These are phyloP conservation scores for Phytopythium boreale DNA, from an alignment of 352 stramenopile genomes.

Conservation along the genomic window DNA sequence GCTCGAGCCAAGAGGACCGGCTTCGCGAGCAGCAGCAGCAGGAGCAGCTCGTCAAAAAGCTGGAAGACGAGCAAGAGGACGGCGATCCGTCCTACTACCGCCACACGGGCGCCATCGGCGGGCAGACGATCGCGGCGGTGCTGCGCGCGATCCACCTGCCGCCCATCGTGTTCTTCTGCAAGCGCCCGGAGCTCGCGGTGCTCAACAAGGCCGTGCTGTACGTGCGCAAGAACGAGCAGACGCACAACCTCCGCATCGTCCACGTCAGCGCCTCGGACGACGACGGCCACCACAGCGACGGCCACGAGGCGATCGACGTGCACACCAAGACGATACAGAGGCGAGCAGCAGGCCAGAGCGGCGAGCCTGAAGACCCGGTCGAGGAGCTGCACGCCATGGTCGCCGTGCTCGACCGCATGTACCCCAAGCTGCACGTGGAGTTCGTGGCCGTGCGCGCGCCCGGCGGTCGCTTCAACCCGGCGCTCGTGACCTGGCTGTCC, in stretches of 20 bases:
- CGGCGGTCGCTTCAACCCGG: conserved; percentile 61
- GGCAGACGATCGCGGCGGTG: conserved; percentile 59
- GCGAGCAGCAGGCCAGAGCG: too few relatives aligned
- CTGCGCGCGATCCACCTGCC: conserved; percentile 69
- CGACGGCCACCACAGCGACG: background rate
- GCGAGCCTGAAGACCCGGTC: conserved; percentile 14
- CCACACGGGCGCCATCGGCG: conserved; percentile 59
- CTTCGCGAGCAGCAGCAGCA: conserved; percentile 9
- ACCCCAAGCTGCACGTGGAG: conserved; percentile 91
- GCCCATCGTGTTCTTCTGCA: conserved; percentile 92
- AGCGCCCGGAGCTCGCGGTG: conserved; percentile 80
- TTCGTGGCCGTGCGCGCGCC: conserved; percentile 66
- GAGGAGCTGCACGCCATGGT: conserved; percentile 78
- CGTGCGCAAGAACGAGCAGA: conserved; percentile 91
- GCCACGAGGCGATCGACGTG: conserved; percentile 3
- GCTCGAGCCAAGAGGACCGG: background rate
- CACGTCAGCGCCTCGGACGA: conserved; percentile 48
- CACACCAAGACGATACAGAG: background rate
- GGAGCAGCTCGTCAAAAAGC: conserved; percentile 5
- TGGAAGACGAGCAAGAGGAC: conserved; percentile 20
- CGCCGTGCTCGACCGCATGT: conserved; percentile 85
- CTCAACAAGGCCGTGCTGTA: conserved; percentile 95
- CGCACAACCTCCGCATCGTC: conserved; percentile 88
- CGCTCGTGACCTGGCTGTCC: conserved; percentile 87
- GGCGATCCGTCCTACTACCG: conserved; percentile 12